These are phyloP conservation scores for Daldinia bambusicola DNA, from an alignment of 495 filamentous ascomycete species.

Conservation along the genomic window DNA sequence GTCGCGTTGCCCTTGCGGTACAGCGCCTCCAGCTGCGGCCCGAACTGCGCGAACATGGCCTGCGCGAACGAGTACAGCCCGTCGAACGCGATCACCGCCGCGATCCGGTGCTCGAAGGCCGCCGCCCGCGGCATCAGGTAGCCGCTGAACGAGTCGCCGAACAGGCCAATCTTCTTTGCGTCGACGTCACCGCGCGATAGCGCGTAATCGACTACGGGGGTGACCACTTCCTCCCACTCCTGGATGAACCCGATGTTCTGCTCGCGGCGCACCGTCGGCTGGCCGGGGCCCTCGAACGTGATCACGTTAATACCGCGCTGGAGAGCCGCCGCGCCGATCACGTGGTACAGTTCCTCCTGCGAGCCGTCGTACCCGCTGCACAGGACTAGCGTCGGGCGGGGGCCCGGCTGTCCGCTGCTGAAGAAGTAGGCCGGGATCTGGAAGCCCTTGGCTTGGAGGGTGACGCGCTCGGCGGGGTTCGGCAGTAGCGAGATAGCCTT, in stretches of 20 bases:
- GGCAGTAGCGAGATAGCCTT: slow-evolving; percentile 60
- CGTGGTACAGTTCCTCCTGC: slow-evolving; percentile 59
- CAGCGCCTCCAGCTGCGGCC: slow-evolving; percentile 12
- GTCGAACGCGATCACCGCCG: slow-evolving; percentile 53
- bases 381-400: slow-evolving; percentile 52
- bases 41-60: slow-evolving; percentile 19
- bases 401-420: slow-evolving; percentile 18
- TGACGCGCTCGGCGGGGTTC: slow-evolving; percentile 52
- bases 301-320: slow-evolving; percentile 60
- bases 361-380: slow-evolving; percentile 56
- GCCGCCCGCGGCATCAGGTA: slow-evolving; percentile 53
- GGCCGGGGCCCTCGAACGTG: slow-evolving; percentile 63
- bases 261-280: slow-evolving; percentile 55
- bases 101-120: slow-evolving; percentile 56
- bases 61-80: slow-evolving; percentile 49
- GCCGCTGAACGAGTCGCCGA: slow-evolving; percentile 56
- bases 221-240: slow-evolving; percentile 60
- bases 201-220: slow-evolving; percentile 58
- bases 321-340: slow-evolving; percentile 47
- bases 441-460: slow-evolving; percentile 48
- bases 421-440: slow-evolving; percentile 49
- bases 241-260: slow-evolving; percentile 60
- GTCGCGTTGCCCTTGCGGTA: slow-evolving; percentile 23
- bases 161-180: slow-evolving; percentile 41
- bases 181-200: slow-evolving; percentile 46